These are phyloP conservation scores for Boletus reticulatus DNA, from an alignment of 768 basidiomycete genomes.

Conservation along the genomic window DNA sequence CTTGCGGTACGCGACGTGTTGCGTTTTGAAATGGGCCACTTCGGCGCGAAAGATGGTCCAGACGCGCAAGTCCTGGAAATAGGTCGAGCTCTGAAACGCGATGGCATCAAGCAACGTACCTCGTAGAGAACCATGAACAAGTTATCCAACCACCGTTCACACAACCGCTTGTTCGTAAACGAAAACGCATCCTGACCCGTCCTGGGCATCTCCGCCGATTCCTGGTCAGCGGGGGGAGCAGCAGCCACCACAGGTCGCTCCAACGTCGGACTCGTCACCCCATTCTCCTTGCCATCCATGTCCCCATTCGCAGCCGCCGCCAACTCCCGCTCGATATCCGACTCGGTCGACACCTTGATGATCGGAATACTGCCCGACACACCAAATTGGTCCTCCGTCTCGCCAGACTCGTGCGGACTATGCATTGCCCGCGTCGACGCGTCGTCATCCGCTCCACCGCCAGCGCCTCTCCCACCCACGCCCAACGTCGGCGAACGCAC, in stretches of 20 bases:
- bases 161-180: conserved; percentile 94
- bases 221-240: conserved; percentile 29
- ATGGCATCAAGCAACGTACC: conserved; percentile 42
- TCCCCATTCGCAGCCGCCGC: conserved; percentile 30
- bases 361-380: conserved; percentile 46
- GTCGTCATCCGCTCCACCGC: conserved; percentile 51
- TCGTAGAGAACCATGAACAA: conserved; percentile 98
- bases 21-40: conserved; percentile 97
- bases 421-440: conserved; percentile 58
- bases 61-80: conserved; percentile 77
- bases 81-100: not conserved
- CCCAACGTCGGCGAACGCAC: conserved; percentile 12
- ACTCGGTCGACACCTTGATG: conserved; percentile 78
- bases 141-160: conserved; percentile 97
- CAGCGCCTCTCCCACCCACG: not conserved
- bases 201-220: conserved; percentile 21
- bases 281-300: conserved; percentile 19
- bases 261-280: conserved; percentile 28
- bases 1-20: conserved; percentile 96
- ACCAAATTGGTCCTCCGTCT: conserved; percentile 1
- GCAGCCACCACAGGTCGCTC: conserved; percentile 47
- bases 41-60: conserved; percentile 99
- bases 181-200: conserved; percentile 66
- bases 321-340: conserved; percentile 48
- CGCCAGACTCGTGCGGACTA: too few species aligned